Evolutionary conservation across 306 rosid species (phyloP).

Genomic region (Quercus cerris): DNA sequence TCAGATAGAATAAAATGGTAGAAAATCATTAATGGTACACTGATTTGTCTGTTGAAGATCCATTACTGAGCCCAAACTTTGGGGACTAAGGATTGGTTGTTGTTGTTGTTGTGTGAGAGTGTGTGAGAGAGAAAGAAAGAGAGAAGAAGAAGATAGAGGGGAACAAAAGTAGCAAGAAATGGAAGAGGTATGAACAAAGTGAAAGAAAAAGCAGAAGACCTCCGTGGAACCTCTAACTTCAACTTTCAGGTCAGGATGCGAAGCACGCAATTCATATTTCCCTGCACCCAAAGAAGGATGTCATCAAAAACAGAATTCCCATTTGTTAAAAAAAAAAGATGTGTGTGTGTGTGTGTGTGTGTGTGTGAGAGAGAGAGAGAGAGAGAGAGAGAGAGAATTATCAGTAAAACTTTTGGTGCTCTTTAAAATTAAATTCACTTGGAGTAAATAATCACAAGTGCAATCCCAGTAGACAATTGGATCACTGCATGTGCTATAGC

Average conservation of each 20-base stretch:
- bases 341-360: too few relatives aligned
- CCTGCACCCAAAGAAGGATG: conserved; percentile 51
- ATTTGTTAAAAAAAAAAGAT: neutral
- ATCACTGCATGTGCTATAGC: neutral
- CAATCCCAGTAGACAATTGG: neutral
- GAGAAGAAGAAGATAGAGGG: neutral
- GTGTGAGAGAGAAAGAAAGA: neutral
- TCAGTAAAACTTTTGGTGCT: neutral
- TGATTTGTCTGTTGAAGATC: too few relatives aligned
- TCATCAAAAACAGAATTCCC: neutral
- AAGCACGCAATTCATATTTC: conserved; percentile 72
- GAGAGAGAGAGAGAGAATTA: neutral
- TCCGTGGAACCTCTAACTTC: conserved; percentile 72
- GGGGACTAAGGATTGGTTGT: too few relatives aligned
- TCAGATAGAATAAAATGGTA: too few relatives aligned
- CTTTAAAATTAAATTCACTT: neutral
- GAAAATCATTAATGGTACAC: too few relatives aligned
- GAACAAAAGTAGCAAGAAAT: conserved; percentile 9
- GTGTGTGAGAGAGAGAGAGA: neutral
- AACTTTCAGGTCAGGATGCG: conserved; percentile 73
- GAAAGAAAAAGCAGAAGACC: conserved; percentile 48
- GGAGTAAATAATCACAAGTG: neutral
- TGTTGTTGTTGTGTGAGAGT: neutral
- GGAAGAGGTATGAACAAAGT: conserved; percentile 14
- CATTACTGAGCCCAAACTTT: too few relatives aligned